phyloP scores from a whole-genome alignment of 345 rosid genomes.

The Pistacia vera region DNA sequence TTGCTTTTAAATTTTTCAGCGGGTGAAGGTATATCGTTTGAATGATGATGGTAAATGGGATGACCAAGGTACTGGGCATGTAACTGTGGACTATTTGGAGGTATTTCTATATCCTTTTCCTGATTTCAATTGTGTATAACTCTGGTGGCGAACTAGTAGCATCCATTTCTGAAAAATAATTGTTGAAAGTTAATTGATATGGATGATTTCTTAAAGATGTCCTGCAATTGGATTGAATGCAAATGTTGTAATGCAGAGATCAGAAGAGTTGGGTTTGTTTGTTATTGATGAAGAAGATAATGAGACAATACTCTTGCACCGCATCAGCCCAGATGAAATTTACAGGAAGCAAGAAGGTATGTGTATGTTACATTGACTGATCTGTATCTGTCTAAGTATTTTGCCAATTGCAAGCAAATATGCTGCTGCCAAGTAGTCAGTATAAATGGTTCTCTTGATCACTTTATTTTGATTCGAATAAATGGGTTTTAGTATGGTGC shows the following conservation, averaged over 20 bases:
- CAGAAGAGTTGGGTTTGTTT: slow-evolving; percentile 74
- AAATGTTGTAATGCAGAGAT: slow-evolving; percentile 51
- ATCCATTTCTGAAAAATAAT: neutral
- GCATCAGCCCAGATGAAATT: slow-evolving; percentile 72
- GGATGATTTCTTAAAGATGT: slow-evolving; percentile 4
- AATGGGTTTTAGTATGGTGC: neutral
- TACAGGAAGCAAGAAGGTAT: slow-evolving; percentile 93
- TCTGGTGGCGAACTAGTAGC: neutral
- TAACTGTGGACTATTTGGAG: slow-evolving; percentile 82
- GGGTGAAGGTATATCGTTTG: slow-evolving; percentile 83
- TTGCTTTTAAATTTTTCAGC: slow-evolving; percentile 42
- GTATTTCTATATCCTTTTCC: slow-evolving; percentile 43
- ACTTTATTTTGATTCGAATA: slow-evolving; percentile 2
- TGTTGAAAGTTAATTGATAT: neutral
- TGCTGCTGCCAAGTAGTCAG: neutral
- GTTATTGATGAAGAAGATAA: slow-evolving; percentile 90
- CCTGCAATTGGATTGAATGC: slow-evolving; percentile 30
- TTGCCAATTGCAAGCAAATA: slow-evolving; percentile 6
- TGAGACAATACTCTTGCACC: slow-evolving; percentile 77
- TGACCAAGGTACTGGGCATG: slow-evolving; percentile 92
- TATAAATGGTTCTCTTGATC: slow-evolving; percentile 2
- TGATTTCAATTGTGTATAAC: slow-evolving; percentile 5
- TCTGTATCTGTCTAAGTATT: neutral
- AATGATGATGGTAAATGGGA: slow-evolving; percentile 91
- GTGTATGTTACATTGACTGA: slow-evolving; percentile 4